Percentiles rank a stretch among this genome's conserved stretches.
Conservation (phyloP, 2,329 filamentous ascomycete species). For the Dothidotthia symphoricarpi region DNA sequence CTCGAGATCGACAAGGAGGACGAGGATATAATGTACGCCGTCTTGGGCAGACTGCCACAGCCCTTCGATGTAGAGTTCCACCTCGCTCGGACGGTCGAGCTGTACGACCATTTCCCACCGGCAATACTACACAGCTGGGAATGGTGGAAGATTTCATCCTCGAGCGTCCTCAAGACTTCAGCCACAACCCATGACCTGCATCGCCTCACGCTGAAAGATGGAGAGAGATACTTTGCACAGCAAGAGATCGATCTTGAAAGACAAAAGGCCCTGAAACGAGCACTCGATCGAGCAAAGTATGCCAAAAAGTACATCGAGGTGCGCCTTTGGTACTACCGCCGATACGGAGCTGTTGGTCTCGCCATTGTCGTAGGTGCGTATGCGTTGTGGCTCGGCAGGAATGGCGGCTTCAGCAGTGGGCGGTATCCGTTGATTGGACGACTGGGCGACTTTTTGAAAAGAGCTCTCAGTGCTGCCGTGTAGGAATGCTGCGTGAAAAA, state of each 20-base stretch:
- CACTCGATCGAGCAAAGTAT: slow-evolving; percentile 49
- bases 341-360: slow-evolving; percentile 58
- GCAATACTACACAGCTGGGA: slow-evolving; percentile 60
- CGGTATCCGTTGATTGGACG: slow-evolving; percentile 14
- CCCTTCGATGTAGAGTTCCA: slow-evolving; percentile 77
- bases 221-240: slow-evolving; percentile 63
- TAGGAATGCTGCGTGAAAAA: not conserved
- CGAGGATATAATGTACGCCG: slow-evolving; percentile 86
- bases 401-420: slow-evolving; percentile 7
- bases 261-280: slow-evolving; percentile 51
- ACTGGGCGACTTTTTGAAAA: slow-evolving; percentile 18
- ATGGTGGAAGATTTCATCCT: slow-evolving; percentile 70
- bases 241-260: slow-evolving; percentile 72
- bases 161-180: slow-evolving; percentile 84
- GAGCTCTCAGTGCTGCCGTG: slow-evolving; percentile 9
- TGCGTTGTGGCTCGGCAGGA: slow-evolving; percentile 37
- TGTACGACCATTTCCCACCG: slow-evolving; percentile 70
- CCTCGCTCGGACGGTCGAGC: slow-evolving; percentile 61
- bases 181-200: slow-evolving; percentile 52
- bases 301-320: slow-evolving; percentile 36
- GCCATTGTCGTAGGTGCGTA: slow-evolving; percentile 43
- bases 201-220: slow-evolving; percentile 63
- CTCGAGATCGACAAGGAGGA: slow-evolving; percentile 72
- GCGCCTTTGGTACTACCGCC: slow-evolving; percentile 64
- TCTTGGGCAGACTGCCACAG: slow-evolving; percentile 80